phyloP scores from a whole-genome alignment of 2,329 filamentous ascomycete species.

The Ophidiomyces ophidiicola region DNA sequence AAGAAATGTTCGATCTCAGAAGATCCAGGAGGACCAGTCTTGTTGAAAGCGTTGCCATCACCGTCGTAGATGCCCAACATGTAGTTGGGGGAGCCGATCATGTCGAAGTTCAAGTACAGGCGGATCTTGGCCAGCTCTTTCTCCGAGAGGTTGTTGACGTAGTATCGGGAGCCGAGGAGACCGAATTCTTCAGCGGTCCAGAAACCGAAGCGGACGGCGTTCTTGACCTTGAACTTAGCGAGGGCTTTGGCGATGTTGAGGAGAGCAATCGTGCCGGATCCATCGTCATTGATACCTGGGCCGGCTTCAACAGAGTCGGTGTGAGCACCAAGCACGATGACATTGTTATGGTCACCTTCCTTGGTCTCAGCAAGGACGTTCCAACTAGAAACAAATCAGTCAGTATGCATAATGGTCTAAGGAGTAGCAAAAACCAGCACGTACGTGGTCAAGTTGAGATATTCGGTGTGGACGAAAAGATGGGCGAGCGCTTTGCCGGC shows the following conservation, averaged over 20 bases:
- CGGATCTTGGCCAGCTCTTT: constrained; percentile 47
- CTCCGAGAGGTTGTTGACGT: constrained; percentile 39
- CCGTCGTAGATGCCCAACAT: constrained; percentile 46
- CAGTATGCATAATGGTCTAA: no score
- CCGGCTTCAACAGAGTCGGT: constrained; percentile 50
- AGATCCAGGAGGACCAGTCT: constrained; percentile 49
- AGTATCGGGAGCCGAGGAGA: constrained; percentile 48
- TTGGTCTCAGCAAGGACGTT: constrained; percentile 52
- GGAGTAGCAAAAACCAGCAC: constrained; percentile 7
- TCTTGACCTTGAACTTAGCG: constrained; percentile 59
- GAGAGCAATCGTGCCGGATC: constrained; percentile 52
- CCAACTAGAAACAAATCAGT: constrained; percentile 23
- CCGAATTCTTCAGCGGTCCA: constrained; percentile 55
- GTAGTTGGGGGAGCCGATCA: constrained; percentile 55
- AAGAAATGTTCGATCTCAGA: constrained; percentile 58
- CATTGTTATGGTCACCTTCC: constrained; percentile 46
- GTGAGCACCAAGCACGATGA: constrained; percentile 49
- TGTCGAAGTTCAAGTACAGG: constrained; percentile 60
- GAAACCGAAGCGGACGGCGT: constrained; percentile 55
- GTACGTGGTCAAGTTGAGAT: constrained; percentile 38
- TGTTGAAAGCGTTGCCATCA: constrained; percentile 44
- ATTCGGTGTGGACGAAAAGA: constrained; percentile 34
- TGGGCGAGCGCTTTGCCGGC: constrained; percentile 26
- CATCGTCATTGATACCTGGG: constrained; percentile 68
- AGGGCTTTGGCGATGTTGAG: constrained; percentile 50